phyloP scores from a whole-genome alignment of 2,329 filamentous ascomycete species.

The Blastomyces emzantsi region DNA sequence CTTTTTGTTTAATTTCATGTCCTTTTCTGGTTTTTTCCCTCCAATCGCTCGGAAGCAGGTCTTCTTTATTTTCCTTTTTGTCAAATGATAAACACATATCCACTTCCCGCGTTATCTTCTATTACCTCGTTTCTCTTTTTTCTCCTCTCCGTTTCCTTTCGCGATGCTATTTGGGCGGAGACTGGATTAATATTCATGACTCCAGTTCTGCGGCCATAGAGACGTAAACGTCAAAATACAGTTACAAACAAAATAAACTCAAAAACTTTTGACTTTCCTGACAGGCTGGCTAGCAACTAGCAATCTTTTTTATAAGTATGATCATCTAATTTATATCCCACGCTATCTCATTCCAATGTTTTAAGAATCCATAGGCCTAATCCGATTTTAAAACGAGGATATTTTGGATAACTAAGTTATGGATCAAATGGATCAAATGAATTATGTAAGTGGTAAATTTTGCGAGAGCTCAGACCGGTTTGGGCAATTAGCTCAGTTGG shows the following conservation, averaged over 20 bases:
- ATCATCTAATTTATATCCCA: background rate
- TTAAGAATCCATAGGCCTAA: background rate
- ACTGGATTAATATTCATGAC: background rate
- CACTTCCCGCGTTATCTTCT: constrained; percentile 22
- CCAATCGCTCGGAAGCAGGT: background rate
- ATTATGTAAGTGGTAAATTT: background rate
- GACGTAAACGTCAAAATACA: background rate
- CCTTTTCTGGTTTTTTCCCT: background rate
- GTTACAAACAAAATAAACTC: background rate
- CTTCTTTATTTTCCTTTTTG: background rate
- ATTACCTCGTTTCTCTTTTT: constrained; percentile 15
- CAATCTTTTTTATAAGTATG: background rate
- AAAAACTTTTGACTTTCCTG: background rate
- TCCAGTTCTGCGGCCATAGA: background rate
- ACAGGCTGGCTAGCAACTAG: background rate
- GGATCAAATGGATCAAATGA: background rate
- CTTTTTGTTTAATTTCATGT: background rate
- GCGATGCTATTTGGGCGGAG: background rate
- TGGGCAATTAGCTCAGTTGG: constrained; percentile 15
- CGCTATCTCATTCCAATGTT: background rate
- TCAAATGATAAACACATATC: background rate
- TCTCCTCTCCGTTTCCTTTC: background rate
- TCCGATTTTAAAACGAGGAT: too few species aligned
- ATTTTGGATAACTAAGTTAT: too few species aligned
- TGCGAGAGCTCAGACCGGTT: background rate